A percentile compares a stretch with the other conserved stretches of the same genome.
Evolutionary conservation across 2,329 filamentous ascomycete genomes (phyloP).

Genomic region (Fusarium brachygibbosum): DNA sequence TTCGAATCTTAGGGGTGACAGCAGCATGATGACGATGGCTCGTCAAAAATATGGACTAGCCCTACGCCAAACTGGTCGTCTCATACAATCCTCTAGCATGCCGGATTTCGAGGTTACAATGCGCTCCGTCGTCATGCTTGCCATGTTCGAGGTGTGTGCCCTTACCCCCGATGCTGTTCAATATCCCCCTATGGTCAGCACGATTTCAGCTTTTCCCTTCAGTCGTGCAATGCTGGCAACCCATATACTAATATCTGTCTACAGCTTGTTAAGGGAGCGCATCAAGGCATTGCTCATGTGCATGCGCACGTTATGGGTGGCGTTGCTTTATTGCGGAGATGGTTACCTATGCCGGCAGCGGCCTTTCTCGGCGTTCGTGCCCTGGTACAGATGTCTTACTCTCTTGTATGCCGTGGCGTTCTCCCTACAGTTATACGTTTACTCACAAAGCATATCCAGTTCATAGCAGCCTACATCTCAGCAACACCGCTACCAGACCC

Average conservation of each 20-base stretch:
- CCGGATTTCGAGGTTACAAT: slow-evolving; percentile 61
- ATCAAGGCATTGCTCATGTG: slow-evolving; percentile 63
- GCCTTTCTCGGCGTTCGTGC: slow-evolving; percentile 63
- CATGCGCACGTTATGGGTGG: slow-evolving; percentile 72
- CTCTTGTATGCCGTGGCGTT: slow-evolving; percentile 60
- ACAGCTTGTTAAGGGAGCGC: slow-evolving; percentile 62
- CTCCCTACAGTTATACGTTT: neutral
- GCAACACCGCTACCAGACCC: slow-evolving; percentile 57
- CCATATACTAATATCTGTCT: slow-evolving; percentile 34
- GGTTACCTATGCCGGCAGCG: slow-evolving; percentile 56
- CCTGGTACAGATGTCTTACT: slow-evolving; percentile 68
- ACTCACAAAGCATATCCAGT: slow-evolving; percentile 51
- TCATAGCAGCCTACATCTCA: slow-evolving; percentile 60
- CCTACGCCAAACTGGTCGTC: slow-evolving; percentile 61
- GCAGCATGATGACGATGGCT: slow-evolving; percentile 61
- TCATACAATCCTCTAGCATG: slow-evolving; percentile 55
- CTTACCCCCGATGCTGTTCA: slow-evolving; percentile 13
- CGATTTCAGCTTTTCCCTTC: slow-evolving; percentile 17
- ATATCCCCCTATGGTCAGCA: slow-evolving; percentile 27
- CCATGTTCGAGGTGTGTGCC: slow-evolving; percentile 70
- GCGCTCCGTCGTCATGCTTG: slow-evolving; percentile 68
- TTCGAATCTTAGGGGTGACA: slow-evolving; percentile 65
- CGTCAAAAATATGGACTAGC: slow-evolving; percentile 67
- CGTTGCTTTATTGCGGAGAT: slow-evolving; percentile 67
- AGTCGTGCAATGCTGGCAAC: neutral